These are phyloP conservation scores for Scortechinia acanthostroma DNA, from an alignment of 2,329 filamentous ascomycete species.

Conservation along the genomic window DNA sequence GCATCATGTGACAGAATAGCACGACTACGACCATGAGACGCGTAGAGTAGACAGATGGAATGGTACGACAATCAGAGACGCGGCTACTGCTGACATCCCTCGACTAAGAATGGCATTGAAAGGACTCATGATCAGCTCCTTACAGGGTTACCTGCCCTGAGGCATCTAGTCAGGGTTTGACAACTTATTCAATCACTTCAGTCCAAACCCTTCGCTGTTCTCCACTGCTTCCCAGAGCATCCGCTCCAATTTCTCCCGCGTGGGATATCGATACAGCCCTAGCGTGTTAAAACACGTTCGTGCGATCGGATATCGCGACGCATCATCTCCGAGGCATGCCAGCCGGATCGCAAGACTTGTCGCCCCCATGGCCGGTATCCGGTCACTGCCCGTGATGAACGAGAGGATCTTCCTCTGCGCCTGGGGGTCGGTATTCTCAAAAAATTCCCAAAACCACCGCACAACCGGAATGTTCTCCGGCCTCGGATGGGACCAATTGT, in stretches of 20 bases:
- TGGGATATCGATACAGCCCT: slow-evolving; percentile 67
- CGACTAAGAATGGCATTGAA: too few relatives aligned
- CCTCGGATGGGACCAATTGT: slow-evolving; percentile 53
- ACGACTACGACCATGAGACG: too few relatives aligned
- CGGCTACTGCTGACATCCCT: too few relatives aligned
- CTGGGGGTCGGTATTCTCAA: slow-evolving; percentile 53
- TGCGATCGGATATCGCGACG: slow-evolving; percentile 72
- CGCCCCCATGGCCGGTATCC: slow-evolving; percentile 81
- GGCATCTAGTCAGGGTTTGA: too few relatives aligned
- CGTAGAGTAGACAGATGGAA: too few relatives aligned
- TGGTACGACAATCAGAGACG: too few relatives aligned
- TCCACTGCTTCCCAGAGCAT: slow-evolving; percentile 80
- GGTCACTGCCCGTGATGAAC: slow-evolving; percentile 85
- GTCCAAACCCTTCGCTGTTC: slow-evolving; percentile 85
- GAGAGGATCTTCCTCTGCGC: slow-evolving; percentile 74
- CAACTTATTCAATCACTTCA: slow-evolving; percentile 55
- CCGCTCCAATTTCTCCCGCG: slow-evolving; percentile 57
- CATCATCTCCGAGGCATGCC: slow-evolving; percentile 69
- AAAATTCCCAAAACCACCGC: slow-evolving; percentile 83
- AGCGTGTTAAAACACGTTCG: slow-evolving; percentile 87
- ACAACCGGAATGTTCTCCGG: slow-evolving; percentile 23
- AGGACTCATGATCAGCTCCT: too few relatives aligned
- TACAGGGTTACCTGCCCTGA: too few relatives aligned
- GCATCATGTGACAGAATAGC: too few relatives aligned
- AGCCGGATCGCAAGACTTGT: slow-evolving; percentile 73